Conservation (phyloP, 1,284 basidiomycete species). For the Ganoderma lucidum region DNA sequence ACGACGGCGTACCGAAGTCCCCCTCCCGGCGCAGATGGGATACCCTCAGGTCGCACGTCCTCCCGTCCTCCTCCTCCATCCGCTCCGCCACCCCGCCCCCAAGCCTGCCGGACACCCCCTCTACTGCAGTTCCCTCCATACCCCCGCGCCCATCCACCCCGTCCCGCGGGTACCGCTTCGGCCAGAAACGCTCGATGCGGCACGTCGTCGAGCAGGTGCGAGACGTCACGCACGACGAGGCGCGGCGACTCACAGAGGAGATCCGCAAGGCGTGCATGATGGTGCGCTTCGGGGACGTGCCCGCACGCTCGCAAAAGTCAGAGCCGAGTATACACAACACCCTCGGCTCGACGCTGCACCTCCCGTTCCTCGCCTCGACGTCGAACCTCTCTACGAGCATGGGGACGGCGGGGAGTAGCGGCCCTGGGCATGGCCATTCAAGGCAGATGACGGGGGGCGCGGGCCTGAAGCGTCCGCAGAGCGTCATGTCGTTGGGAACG, state of each 20-base stretch:
- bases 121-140: slow-evolving; percentile 28
- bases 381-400: slow-evolving; percentile 36
- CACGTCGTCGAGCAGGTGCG: slow-evolving; percentile 68
- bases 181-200: slow-evolving; percentile 59
- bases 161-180: slow-evolving; percentile 58
- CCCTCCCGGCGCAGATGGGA: slow-evolving; percentile 60
- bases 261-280: slow-evolving; percentile 59
- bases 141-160: slow-evolving; percentile 48
- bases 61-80: slow-evolving; percentile 44
- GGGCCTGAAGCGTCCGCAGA: slow-evolving; percentile 46
- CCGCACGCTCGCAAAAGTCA: slow-evolving; percentile 39
- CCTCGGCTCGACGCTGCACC: slow-evolving; percentile 49
- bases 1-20: slow-evolving; percentile 35
- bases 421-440: slow-evolving; percentile 22
- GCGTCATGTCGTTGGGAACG: slow-evolving; percentile 44
- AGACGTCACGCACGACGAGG: slow-evolving; percentile 53
- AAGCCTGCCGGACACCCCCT: slow-evolving; percentile 36
- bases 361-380: slow-evolving; percentile 57
- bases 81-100: slow-evolving; percentile 33
- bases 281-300: slow-evolving; percentile 48
- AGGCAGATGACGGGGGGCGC: slow-evolving; percentile 42
- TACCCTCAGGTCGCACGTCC: slow-evolving; percentile 58
- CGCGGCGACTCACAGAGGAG: slow-evolving; percentile 56
- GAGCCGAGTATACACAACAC: slow-evolving; percentile 43
- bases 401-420: slow-evolving; percentile 1